Evolutionary conservation across 305 asterid species (phyloP).

Genomic region (Fraxinus paxiana): DNA sequence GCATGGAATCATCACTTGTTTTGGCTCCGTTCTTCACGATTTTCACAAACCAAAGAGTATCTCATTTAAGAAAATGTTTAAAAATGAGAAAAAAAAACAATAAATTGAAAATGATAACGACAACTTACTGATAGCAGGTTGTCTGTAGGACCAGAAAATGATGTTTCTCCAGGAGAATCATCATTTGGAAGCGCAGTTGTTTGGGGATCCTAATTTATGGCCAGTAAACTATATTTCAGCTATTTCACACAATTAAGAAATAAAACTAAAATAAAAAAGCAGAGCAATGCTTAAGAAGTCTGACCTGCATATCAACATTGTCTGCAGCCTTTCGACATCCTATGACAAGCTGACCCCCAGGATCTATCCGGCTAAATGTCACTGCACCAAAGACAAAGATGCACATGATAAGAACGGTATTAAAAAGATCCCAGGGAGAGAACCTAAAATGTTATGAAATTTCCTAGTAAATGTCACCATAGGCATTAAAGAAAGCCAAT

Average conservation of each 20-base stretch:
- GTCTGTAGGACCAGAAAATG: slow-evolving; percentile 53
- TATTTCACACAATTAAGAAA: not conserved
- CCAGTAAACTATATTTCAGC: slow-evolving; percentile 7
- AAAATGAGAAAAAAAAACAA: not conserved
- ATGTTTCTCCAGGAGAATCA: slow-evolving; percentile 51
- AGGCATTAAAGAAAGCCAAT: not conserved
- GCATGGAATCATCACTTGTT: slow-evolving; percentile 47
- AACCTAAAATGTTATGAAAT: not conserved
- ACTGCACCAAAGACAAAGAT: slow-evolving; percentile 38
- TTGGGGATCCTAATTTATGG: slow-evolving; percentile 55
- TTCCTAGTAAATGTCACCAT: not conserved
- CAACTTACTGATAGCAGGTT: slow-evolving; percentile 48
- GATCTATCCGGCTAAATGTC: slow-evolving; percentile 83
- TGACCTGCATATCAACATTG: slow-evolving; percentile 58
- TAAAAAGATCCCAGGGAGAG: not conserved
- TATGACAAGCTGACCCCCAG: slow-evolving; percentile 81
- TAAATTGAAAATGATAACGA: not conserved
- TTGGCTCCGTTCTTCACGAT: slow-evolving; percentile 56
- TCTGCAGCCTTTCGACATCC: slow-evolving; percentile 82
- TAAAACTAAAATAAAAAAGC: not conserved
- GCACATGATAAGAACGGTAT: not conserved
- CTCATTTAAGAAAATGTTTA: slow-evolving; percentile 14
- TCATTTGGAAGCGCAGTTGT: slow-evolving; percentile 37
- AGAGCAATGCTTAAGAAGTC: slow-evolving; percentile 19
- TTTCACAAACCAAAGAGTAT: slow-evolving; percentile 7